Evolutionary conservation across 352 stramenopile species (phyloP).

Genomic region (Aphanomyces astaci): DNA sequence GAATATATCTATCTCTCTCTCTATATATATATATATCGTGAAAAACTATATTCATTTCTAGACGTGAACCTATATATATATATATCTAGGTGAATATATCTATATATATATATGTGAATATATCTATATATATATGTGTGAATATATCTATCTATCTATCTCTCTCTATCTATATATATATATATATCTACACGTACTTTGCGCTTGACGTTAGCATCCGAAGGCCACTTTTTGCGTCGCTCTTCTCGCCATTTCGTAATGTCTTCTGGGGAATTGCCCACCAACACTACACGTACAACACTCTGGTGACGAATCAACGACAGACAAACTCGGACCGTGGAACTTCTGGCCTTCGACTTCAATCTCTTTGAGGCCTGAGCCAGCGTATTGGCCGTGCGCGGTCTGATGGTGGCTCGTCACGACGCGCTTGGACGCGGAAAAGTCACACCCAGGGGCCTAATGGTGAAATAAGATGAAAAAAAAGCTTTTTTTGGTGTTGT

Average conservation of each 20-base stretch:
- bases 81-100: too few species aligned
- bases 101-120: too few species aligned
- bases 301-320: background rate
- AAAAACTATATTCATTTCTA: slow-evolving; percentile 34
- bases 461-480: background rate
- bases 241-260: slow-evolving; percentile 74
- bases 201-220: slow-evolving; percentile 21
- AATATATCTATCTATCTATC: too few species aligned
- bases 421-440: slow-evolving; percentile 66
- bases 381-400: slow-evolving; percentile 54
- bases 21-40: too few species aligned
- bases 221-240: slow-evolving; percentile 59
- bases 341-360: slow-evolving; percentile 83
- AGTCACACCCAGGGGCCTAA: slow-evolving; percentile 42
- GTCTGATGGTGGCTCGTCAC: slow-evolving; percentile 62
- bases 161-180: too few species aligned
- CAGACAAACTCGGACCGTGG: slow-evolving; percentile 25
- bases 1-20: too few species aligned
- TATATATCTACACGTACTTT: too few species aligned
- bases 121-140: too few species aligned
- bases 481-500: too few species aligned
- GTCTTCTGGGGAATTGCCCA: slow-evolving; percentile 71
- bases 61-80: too few species aligned
- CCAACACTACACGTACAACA: slow-evolving; percentile 33
- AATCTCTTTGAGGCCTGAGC: slow-evolving; percentile 70